Percentiles rank a stretch among this genome's conserved stretches.
phyloP scores from a whole-genome alignment of 2,329 filamentous ascomycete genomes.

The Cordyceps cateniannulata region DNA sequence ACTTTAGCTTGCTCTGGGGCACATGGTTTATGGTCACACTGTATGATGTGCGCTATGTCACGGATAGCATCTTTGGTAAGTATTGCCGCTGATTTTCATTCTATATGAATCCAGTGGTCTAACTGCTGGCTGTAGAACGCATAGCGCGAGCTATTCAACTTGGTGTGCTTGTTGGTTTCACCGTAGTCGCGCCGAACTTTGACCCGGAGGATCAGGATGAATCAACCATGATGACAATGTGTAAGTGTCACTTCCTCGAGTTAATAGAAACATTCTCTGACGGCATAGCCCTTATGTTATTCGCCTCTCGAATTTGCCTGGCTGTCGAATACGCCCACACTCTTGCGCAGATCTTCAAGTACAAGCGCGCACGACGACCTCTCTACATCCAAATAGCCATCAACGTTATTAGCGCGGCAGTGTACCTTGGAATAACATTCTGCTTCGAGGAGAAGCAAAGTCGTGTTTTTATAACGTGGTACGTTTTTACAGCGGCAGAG shows the following conservation, averaged over 20 bases:
- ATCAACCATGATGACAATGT: conserved; percentile 34
- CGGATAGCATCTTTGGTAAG: conserved; percentile 54
- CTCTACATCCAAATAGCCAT: conserved; percentile 30
- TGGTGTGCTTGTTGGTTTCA: conserved; percentile 59
- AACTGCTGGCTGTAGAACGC: conserved; percentile 33
- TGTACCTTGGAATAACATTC: conserved; percentile 38
- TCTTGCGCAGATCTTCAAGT: conserved; percentile 36
- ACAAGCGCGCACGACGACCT: conserved; percentile 28
- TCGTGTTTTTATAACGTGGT: conserved; percentile 39
- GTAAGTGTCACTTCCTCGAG: conserved; percentile 20
- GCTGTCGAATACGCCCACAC: conserved; percentile 47
- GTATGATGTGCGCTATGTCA: conserved; percentile 60
- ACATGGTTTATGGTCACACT: conserved; percentile 61
- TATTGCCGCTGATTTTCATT: not conserved
- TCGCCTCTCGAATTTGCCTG: conserved; percentile 46
- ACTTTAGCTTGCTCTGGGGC: conserved; percentile 53
- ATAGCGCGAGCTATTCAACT: conserved; percentile 53
- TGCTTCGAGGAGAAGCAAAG: conserved; percentile 29
- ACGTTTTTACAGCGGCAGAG: conserved; percentile 48
- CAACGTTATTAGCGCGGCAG: conserved; percentile 27
- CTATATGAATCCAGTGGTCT: not conserved
- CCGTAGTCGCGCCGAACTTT: conserved; percentile 49
- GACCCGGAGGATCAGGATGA: conserved; percentile 31
- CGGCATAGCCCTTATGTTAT: conserved; percentile 36
- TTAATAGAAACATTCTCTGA: not conserved